phyloP scores from a whole-genome alignment of 192 early-diverging fungal species.

The Mortierella claussenii region DNA sequence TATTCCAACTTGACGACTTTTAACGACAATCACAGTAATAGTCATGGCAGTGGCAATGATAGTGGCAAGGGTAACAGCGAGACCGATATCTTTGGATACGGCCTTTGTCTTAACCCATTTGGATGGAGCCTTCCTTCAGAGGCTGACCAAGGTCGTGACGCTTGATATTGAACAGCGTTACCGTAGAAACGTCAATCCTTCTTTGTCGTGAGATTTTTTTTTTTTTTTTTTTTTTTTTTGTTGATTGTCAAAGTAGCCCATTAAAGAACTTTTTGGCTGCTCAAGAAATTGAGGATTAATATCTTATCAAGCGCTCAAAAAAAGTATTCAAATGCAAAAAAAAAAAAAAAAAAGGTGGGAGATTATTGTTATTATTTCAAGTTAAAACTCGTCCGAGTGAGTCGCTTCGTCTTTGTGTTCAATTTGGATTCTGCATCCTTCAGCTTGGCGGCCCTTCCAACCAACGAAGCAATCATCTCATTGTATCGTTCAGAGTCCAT shows the following conservation, averaged over 20 bases:
- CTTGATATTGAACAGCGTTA: neutral
- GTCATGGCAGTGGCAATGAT: neutral
- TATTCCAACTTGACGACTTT: no score
- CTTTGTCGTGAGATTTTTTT: conserved; percentile 19
- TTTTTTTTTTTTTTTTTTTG: conserved; percentile 15
- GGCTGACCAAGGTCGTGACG: neutral
- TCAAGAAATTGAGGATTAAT: no score
- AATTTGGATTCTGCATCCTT: conserved; percentile 48
- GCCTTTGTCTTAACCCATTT: conserved; percentile 42
- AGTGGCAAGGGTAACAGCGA: neutral
- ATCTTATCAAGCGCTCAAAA: no score
- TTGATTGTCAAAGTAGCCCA: neutral
- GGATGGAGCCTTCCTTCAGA: conserved; percentile 29
- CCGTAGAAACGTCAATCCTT: neutral
- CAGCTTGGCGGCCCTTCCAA: conserved; percentile 64
- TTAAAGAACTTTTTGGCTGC: no score
- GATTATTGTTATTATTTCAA: conserved; percentile 47
- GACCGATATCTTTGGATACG: conserved; percentile 43
- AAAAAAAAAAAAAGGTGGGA: neutral
- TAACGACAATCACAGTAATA: no score
- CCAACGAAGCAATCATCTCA: conserved; percentile 66
- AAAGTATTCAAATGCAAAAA: conserved; percentile 1
- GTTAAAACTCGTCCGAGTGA: conserved; percentile 41
- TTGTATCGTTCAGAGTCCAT: conserved; percentile 74
- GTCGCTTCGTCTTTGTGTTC: conserved; percentile 35